Evolutionary conservation across 1,139 yeast species (phyloP).

Genomic region (Kodamaea sp.): DNA sequence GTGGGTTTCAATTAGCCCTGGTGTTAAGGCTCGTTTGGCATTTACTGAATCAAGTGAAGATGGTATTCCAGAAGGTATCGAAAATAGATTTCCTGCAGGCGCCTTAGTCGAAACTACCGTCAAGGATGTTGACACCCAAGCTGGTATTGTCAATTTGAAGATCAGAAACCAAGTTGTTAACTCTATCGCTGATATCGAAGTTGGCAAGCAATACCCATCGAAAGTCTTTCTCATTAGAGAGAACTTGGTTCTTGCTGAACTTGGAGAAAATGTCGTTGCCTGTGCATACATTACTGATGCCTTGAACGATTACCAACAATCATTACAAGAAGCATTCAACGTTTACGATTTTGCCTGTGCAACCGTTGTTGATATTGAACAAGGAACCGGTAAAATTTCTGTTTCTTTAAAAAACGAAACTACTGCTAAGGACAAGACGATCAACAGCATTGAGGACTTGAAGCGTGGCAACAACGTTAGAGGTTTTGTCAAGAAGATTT

Average conservation of each 20-base stretch:
- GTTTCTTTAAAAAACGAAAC: slow-evolving; percentile 58
- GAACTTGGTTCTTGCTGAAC: slow-evolving; percentile 60
- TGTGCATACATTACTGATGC: slow-evolving; percentile 76
- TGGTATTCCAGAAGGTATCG: slow-evolving; percentile 47
- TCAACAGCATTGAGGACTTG: slow-evolving; percentile 53
- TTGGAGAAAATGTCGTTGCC: slow-evolving; percentile 61
- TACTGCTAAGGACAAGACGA: slow-evolving; percentile 48
- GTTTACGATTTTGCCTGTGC: slow-evolving; percentile 61
- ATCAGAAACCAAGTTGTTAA: slow-evolving; percentile 45
- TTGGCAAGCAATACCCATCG: slow-evolving; percentile 63
- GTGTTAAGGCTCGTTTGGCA: slow-evolving; percentile 63
- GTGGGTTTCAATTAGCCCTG: slow-evolving; percentile 72
- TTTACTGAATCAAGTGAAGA: slow-evolving; percentile 63
- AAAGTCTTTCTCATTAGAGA: slow-evolving; percentile 61
- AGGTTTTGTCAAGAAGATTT: slow-evolving; percentile 74
- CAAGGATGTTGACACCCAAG: slow-evolving; percentile 50
- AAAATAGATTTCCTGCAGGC: slow-evolving; percentile 63
- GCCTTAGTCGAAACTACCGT: slow-evolving; percentile 62
- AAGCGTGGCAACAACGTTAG: slow-evolving; percentile 67
- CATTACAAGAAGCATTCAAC: slow-evolving; percentile 50
- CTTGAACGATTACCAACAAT: slow-evolving; percentile 60
- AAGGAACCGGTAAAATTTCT: slow-evolving; percentile 52
- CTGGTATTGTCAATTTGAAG: slow-evolving; percentile 47
- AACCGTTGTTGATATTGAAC: slow-evolving; percentile 54
- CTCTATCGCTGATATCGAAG: slow-evolving; percentile 48